These are phyloP conservation scores for Darksidea phi DNA, from an alignment of 495 filamentous ascomycete species.

Conservation along the genomic window DNA sequence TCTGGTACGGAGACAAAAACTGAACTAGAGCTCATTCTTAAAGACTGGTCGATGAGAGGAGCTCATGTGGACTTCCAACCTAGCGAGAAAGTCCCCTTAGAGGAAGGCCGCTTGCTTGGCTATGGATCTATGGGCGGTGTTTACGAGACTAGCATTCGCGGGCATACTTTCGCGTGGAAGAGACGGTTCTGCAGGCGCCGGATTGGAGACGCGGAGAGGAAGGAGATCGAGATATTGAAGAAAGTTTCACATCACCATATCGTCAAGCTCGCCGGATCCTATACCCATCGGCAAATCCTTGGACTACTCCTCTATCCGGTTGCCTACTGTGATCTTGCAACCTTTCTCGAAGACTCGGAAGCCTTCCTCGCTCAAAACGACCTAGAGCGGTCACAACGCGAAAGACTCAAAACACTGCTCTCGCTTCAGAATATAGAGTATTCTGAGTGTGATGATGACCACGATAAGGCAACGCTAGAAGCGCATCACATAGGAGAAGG, in stretches of 20 bases:
- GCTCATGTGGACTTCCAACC: slow-evolving; percentile 29
- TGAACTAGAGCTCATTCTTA: not conserved
- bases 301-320: slow-evolving; percentile 31
- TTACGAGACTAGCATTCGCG: slow-evolving; percentile 25
- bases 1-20: not conserved
- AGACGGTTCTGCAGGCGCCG: slow-evolving; percentile 18
- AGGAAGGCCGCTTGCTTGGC: slow-evolving; percentile 33
- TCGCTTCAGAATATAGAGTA: too few species aligned
- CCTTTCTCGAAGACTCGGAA: slow-evolving; percentile 29
- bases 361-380: not conserved
- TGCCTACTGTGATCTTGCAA: slow-evolving; percentile 29
- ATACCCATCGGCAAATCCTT: slow-evolving; percentile 30
- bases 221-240: slow-evolving; percentile 32
- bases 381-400: not conserved
- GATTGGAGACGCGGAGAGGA: slow-evolving; percentile 23
- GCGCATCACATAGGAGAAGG: too few species aligned
- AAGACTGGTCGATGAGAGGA: slow-evolving; percentile 28
- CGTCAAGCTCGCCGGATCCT: slow-evolving; percentile 26
- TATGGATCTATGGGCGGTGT: slow-evolving; percentile 31
- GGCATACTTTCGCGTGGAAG: slow-evolving; percentile 31
- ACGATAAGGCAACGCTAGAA: too few species aligned
- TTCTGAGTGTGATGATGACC: too few species aligned
- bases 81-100: slow-evolving; percentile 19
- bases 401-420: not conserved
- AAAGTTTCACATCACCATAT: slow-evolving; percentile 29